Evolutionary conservation across 2,329 filamentous ascomycete species (phyloP).

Genomic region (Harringtonia lauricola): DNA sequence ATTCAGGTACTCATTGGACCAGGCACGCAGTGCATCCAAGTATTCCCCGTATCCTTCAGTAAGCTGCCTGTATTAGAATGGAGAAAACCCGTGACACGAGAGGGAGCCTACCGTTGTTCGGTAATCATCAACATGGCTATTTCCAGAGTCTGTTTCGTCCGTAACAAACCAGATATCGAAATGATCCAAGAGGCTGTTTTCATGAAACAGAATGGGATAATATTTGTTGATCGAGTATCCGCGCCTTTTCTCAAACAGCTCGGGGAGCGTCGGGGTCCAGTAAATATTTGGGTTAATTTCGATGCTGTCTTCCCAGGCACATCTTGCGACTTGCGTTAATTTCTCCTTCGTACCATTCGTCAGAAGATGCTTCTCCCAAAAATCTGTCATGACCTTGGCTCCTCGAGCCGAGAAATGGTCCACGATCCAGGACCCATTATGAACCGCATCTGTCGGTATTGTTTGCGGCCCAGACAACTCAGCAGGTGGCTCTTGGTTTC

Average conservation of each 20-base stretch:
- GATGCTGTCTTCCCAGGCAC: slow-evolving; percentile 22
- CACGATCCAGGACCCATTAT: slow-evolving; percentile 15
- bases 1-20: slow-evolving; percentile 19
- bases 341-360: slow-evolving; percentile 18
- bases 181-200: not conserved
- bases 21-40: slow-evolving; percentile 17
- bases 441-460: slow-evolving; percentile 2
- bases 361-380: slow-evolving; percentile 27
- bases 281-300: slow-evolving; percentile 21
- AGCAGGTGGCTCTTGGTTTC: slow-evolving; percentile 3
- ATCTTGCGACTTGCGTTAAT: slow-evolving; percentile 22
- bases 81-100: not conserved
- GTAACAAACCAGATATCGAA: slow-evolving; percentile 1
- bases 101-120: slow-evolving; percentile 3
- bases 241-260: slow-evolving; percentile 17
- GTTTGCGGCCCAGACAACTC: slow-evolving; percentile 3
- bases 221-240: slow-evolving; percentile 22
- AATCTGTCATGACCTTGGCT: slow-evolving; percentile 22
- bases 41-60: slow-evolving; percentile 15
- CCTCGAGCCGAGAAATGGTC: slow-evolving; percentile 25
- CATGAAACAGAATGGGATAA: slow-evolving; percentile 21
- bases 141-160: slow-evolving; percentile 7
- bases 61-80: not conserved
- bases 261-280: slow-evolving; percentile 23
- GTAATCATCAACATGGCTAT: slow-evolving; percentile 9